phyloP scores from a whole-genome alignment of 108 stramenopile genomes.

The Schizochytrium sp. region DNA sequence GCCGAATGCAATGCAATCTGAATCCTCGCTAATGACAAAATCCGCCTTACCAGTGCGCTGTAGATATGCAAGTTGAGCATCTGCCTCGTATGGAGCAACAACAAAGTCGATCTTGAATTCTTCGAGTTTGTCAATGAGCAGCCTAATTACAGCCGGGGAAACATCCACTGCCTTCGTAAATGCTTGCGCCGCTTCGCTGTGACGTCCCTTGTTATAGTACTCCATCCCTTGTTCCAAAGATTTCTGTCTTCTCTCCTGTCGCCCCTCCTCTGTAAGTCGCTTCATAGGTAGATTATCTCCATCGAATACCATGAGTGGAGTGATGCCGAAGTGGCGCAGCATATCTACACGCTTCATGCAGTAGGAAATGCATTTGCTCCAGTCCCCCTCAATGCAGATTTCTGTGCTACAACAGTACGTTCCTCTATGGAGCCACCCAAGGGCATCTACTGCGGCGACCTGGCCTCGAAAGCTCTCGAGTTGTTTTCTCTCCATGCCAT shows the following conservation, averaged over 20 bases:
- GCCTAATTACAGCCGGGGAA: conserved; percentile 76
- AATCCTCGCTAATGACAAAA: conserved; percentile 94
- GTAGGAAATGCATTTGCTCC: conserved; percentile 55
- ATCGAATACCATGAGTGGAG: conserved; percentile 84
- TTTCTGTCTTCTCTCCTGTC: conserved; percentile 72
- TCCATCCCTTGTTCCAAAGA: conserved; percentile 43
- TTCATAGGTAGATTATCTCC: conserved; percentile 82
- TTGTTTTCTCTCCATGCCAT: not conserved
- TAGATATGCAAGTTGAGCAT: conserved; percentile 94
- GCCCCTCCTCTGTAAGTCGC: conserved; percentile 75
- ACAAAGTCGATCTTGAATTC: conserved; percentile 76
- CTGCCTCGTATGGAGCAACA: conserved; percentile 98
- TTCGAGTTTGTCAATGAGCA: conserved; percentile 70
- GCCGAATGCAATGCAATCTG: conserved; percentile 90
- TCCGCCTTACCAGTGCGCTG: conserved; percentile 80
- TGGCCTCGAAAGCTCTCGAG: not conserved
- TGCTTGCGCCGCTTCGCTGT: conserved; percentile 72
- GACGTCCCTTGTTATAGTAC: conserved; percentile 70
- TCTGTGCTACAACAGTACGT: conserved; percentile 67
- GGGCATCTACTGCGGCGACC: conserved; percentile 19
- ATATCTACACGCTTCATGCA: conserved; percentile 77
- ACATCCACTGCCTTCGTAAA: conserved; percentile 77
- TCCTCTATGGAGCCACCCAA: conserved; percentile 68
- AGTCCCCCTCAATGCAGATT: conserved; percentile 24
- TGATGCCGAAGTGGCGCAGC: conserved; percentile 70